These are phyloP conservation scores for Aspergillus sp. DNA, from an alignment of 2,329 filamentous ascomycete genomes.

Conservation along the genomic window DNA sequence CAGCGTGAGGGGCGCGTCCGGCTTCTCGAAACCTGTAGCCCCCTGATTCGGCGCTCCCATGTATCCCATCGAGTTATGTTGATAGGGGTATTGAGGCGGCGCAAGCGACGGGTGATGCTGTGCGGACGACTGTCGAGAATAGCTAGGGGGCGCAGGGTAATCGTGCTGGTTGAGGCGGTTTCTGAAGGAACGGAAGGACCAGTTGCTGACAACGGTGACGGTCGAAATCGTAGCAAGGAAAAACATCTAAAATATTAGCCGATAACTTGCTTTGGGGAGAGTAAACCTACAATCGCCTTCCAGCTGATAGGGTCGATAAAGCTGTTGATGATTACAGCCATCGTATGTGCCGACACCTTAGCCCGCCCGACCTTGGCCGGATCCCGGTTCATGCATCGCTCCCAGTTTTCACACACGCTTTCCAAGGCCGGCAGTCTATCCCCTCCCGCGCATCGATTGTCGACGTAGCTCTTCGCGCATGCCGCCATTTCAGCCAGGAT, in stretches of 20 bases:
- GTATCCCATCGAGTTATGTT: constrained; percentile 32
- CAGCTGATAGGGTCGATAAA: constrained; percentile 89
- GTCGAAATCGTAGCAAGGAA: constrained; percentile 45
- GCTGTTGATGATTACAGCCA: constrained; percentile 89
- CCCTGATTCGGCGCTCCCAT: constrained; percentile 17
- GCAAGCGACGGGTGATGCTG: constrained; percentile 24
- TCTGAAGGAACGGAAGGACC: constrained; percentile 59
- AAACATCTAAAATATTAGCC: constrained; percentile 37
- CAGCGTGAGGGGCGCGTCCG: constrained; percentile 32
- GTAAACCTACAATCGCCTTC: constrained; percentile 67
- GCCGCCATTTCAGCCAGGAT: constrained; percentile 71
- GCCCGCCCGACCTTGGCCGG: constrained; percentile 75
- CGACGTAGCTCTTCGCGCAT: constrained; percentile 71
- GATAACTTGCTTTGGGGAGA: background rate
- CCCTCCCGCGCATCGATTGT: constrained; percentile 72
- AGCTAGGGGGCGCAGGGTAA: constrained; percentile 27
- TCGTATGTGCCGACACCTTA: constrained; percentile 79
- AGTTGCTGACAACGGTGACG: constrained; percentile 59
- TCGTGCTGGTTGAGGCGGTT: constrained; percentile 36
- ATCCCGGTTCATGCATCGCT: constrained; percentile 82
- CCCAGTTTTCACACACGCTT: constrained; percentile 75
- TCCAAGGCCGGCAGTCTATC: constrained; percentile 72
- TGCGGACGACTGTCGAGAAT: constrained; percentile 24
- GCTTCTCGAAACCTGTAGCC: constrained; percentile 25
- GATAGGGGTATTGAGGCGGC: constrained; percentile 28